A percentile compares a stretch with the other conserved stretches of the same genome.
Conservation (phyloP, 164 flowering plant species). For the Umbellularia californica region DNA sequence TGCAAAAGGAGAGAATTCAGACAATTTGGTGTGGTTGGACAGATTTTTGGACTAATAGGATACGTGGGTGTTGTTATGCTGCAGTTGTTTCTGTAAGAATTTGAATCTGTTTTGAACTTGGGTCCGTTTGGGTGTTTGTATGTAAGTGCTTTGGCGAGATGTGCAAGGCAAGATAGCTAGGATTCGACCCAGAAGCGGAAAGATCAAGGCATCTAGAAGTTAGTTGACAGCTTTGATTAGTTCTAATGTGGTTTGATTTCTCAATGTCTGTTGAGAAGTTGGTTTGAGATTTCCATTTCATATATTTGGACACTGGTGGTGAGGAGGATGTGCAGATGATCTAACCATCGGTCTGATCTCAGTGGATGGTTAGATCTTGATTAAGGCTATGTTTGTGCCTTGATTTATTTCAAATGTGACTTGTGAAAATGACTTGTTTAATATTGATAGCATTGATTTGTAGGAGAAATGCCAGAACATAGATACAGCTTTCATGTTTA, state of each 20-base stretch:
- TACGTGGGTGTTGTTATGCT: neutral
- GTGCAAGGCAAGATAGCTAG: conserved; percentile 13
- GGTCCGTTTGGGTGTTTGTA: neutral
- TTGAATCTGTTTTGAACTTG: neutral
- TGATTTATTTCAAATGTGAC: no score
- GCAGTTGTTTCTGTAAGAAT: neutral
- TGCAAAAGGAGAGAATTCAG: neutral
- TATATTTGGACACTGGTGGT: neutral
- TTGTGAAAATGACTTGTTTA: no score
- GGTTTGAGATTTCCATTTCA: neutral
- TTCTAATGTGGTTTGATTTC: neutral
- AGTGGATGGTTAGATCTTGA: neutral
- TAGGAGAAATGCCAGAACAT: no score
- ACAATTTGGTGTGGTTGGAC: neutral
- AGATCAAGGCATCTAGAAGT: neutral
- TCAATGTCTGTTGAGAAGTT: neutral
- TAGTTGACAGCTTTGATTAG: conserved; percentile 4
- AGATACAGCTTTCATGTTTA: neutral
- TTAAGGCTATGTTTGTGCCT: neutral
- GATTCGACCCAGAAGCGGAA: conserved; percentile 8
- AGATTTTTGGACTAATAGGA: neutral
- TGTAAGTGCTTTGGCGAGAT: neutral
- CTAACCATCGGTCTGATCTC: neutral
- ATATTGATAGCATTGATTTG: no score
- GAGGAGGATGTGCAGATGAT: neutral